Evolutionary conservation across 768 basidiomycete species (phyloP).

Genomic region (Candolleomyces eurysporus): DNA sequence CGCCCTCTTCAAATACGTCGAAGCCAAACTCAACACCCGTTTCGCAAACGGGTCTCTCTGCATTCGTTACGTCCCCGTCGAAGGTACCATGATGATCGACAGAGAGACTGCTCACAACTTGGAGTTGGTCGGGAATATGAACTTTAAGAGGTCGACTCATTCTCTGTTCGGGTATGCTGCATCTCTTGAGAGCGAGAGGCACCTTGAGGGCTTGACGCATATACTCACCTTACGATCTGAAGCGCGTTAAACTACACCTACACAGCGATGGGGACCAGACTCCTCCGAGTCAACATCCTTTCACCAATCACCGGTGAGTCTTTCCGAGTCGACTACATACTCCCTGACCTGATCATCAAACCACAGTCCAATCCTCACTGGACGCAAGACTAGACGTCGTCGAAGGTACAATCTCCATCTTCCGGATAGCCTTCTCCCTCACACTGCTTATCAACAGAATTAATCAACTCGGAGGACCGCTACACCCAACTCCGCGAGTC

Average conservation of each 20-base stretch:
- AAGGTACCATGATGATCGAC: slow-evolving; percentile 96
- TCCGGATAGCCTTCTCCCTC: neutral
- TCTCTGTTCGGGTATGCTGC: slow-evolving; percentile 75
- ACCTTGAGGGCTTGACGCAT: neutral
- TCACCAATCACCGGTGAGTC: slow-evolving; percentile 74
- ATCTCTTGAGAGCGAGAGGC: neutral
- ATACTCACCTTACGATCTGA: neutral
- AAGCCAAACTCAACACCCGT: slow-evolving; percentile 62
- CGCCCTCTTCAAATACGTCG: slow-evolving; percentile 86
- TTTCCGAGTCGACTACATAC: neutral
- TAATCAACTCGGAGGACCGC: slow-evolving; percentile 73
- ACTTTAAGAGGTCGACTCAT: slow-evolving; percentile 62
- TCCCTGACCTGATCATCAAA: slow-evolving; percentile 5
- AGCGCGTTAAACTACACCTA: slow-evolving; percentile 79
- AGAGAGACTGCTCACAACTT: slow-evolving; percentile 84
- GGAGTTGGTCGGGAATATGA: slow-evolving; percentile 80
- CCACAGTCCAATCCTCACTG: slow-evolving; percentile 57
- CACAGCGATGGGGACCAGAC: slow-evolving; percentile 86
- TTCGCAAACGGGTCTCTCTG: slow-evolving; percentile 70
- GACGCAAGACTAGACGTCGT: slow-evolving; percentile 86
- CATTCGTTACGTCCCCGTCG: slow-evolving; percentile 74
- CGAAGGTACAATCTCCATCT: slow-evolving; percentile 49
- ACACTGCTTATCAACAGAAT: slow-evolving; percentile 42
- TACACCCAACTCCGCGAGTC: slow-evolving; percentile 69
- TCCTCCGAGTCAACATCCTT: slow-evolving; percentile 76